These are phyloP conservation scores for Microbotryomycetes sp. DNA, from an alignment of 1,284 basidiomycete species.

Conservation along the genomic window DNA sequence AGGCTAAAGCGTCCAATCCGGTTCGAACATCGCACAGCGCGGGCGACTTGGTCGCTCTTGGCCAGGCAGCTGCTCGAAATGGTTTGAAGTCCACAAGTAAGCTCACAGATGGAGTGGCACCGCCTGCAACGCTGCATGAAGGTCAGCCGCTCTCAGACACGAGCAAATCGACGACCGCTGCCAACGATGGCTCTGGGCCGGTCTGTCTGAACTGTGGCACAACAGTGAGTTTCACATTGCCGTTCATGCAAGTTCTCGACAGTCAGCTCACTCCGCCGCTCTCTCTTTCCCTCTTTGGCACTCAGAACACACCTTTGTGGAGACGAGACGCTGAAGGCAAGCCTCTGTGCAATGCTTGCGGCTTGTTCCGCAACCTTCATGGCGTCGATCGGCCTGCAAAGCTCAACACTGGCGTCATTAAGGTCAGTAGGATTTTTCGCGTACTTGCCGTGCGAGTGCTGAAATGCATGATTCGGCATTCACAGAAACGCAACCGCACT, in stretches of 20 bases:
- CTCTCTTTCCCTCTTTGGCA: not conserved
- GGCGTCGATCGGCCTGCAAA: constrained; percentile 44
- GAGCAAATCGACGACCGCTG: constrained; percentile 5
- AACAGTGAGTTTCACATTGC: constrained; percentile 7
- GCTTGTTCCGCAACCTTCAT: constrained; percentile 46
- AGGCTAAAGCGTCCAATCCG: not conserved
- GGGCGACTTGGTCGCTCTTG: not conserved
- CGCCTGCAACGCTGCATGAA: constrained; percentile 19
- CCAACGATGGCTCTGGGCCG: constrained; percentile 10
- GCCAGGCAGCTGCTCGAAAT: not conserved
- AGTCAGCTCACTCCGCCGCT: no score
- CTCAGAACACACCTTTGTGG: constrained; percentile 45
- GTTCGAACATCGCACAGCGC: not conserved
- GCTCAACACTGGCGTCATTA: constrained; percentile 46
- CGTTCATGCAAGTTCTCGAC: no score
- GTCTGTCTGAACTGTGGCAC: constrained; percentile 31
- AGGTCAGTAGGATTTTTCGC: constrained; percentile 20
- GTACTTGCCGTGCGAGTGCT: no score
- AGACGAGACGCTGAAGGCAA: constrained; percentile 45
- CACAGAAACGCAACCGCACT: constrained; percentile 27
- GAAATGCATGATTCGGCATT: no score
- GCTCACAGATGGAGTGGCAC: not conserved
- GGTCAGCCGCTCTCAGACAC: constrained; percentile 14
- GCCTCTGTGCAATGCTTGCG: constrained; percentile 46
- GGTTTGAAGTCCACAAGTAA: not conserved